phyloP scores from a whole-genome alignment of 2,329 filamentous ascomycete genomes.

The Xylaria sp. region DNA sequence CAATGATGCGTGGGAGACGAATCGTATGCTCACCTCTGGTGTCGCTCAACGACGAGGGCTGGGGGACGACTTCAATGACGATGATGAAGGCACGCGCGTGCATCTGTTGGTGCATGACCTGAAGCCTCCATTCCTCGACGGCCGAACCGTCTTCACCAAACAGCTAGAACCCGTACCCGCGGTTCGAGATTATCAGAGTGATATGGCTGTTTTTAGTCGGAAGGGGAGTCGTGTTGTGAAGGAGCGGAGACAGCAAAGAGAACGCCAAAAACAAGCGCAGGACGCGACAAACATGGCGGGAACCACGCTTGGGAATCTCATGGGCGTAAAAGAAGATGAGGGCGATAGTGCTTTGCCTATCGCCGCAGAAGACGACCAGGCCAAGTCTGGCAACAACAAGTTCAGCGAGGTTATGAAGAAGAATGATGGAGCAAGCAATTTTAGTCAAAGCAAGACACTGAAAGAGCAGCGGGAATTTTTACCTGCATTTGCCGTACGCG shows the following conservation, averaged over 20 bases:
- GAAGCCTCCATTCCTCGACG: slow-evolving; percentile 93
- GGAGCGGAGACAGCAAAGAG: slow-evolving; percentile 89
- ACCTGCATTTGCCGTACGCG: slow-evolving; percentile 94
- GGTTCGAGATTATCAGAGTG: slow-evolving; percentile 91
- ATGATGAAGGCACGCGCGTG: slow-evolving; percentile 88
- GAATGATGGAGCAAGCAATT: slow-evolving; percentile 85
- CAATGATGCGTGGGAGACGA: slow-evolving; percentile 98
- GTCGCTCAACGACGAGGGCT: slow-evolving; percentile 90
- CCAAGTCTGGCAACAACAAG: slow-evolving; percentile 75
- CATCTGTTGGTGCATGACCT: slow-evolving; percentile 95
- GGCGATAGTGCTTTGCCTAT: slow-evolving; percentile 88
- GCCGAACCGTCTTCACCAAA: slow-evolving; percentile 95
- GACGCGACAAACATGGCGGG: slow-evolving; percentile 94
- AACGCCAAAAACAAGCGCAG: slow-evolving; percentile 92
- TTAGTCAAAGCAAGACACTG: slow-evolving; percentile 91
- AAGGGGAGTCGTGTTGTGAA: slow-evolving; percentile 95
- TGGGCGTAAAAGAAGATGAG: slow-evolving; percentile 93
- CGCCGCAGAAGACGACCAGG: slow-evolving; percentile 74
- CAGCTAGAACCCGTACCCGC: slow-evolving; percentile 95
- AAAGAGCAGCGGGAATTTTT: slow-evolving; percentile 92
- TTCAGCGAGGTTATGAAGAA: slow-evolving; percentile 93
- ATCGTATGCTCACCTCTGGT: slow-evolving; percentile 96
- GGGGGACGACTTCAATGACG: slow-evolving; percentile 84
- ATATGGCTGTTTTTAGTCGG: slow-evolving; percentile 97
- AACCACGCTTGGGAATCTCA: slow-evolving; percentile 91